Conservation (phyloP, 2,329 filamentous ascomycete genomes). For the Fusarium sp. region DNA sequence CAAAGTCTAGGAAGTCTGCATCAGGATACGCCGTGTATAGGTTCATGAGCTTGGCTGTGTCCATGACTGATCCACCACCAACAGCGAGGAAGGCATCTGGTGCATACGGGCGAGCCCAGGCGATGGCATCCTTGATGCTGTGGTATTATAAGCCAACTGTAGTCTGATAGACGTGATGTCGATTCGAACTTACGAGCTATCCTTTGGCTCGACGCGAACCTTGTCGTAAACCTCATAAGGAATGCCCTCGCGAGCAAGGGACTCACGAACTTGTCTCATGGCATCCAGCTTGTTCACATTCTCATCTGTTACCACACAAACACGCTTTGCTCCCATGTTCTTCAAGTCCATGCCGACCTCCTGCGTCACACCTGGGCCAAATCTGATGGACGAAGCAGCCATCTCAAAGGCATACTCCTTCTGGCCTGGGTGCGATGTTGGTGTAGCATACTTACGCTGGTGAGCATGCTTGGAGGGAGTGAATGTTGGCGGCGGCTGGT, state of each 20-base stretch:
- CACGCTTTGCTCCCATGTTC: slow-evolving; percentile 87
- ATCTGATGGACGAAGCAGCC: slow-evolving; percentile 94
- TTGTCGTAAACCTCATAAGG: slow-evolving; percentile 83
- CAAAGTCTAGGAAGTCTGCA: slow-evolving; percentile 95
- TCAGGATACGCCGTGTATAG: slow-evolving; percentile 91
- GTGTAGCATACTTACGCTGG: slow-evolving; percentile 74
- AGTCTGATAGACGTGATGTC: background rate
- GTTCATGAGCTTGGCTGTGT: slow-evolving; percentile 99
- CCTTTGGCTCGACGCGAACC: slow-evolving; percentile 90
- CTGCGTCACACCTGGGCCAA: slow-evolving; percentile 90
- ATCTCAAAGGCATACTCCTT: slow-evolving; percentile 99
- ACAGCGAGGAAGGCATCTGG: slow-evolving; percentile 95
- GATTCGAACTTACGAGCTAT: slow-evolving; percentile 75
- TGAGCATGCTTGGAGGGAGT: slow-evolving; percentile 56
- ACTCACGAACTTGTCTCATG: slow-evolving; percentile 89
- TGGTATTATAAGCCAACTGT: slow-evolving; percentile 10
- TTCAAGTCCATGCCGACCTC: slow-evolving; percentile 98
- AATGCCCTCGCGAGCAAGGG: slow-evolving; percentile 80
- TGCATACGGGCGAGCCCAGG: slow-evolving; percentile 80
- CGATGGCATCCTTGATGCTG: slow-evolving; percentile 89
- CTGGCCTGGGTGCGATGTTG: slow-evolving; percentile 67
- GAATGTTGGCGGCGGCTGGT: slow-evolving; percentile 71
- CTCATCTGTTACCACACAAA: slow-evolving; percentile 90
- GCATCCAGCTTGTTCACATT: slow-evolving; percentile 85
- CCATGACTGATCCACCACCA: slow-evolving; percentile 90